Base-by-base conservation (phyloP, 164 flowering plant genomes). In the Hamamelis virginiana region DNA sequence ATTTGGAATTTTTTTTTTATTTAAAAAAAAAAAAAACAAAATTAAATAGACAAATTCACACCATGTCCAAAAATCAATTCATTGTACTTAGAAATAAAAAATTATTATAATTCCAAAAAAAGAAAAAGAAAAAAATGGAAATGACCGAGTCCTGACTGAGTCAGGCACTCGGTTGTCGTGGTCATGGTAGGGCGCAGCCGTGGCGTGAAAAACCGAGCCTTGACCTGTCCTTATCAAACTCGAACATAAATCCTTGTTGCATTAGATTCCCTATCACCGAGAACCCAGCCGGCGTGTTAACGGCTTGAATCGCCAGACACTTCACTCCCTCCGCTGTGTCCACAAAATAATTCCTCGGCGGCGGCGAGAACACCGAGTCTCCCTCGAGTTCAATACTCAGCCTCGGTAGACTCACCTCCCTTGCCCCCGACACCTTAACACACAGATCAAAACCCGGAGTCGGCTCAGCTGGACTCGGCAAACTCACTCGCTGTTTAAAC, bases 221-320 rank as follows among this genome's bases (percentile, higher is more conserved):
- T 11, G 86, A 82, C 72, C 74, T 64, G 46, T 80, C 90, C 64
- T 69, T 69, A 27, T 90, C 92, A 69, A 88, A 92, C 79, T 82
- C 89, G n/a, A 90, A 86, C 71, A 84, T 41, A 61, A 80, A 92
- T 4, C 94, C 94, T 72, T 92, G 96, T 59, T 90, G 97, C 91
- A 88, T 87, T n/a, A 89, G 74, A 70, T 91, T 91, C 68, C 97
- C 94, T 0, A 91, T 81, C n/a, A 92, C 87, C 48, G 90, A 77
- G 38, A 83, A 80, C 33, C 85, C 89, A 0, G 75, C 27, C 45
- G 25, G 64, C 19, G 81, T 5, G 8, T 15, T 68, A 1, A 83
- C 90, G 18, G 92, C 69, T 70, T 75, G 93, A 9, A 92, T 62
- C 50, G 94, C 96, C 80, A 90, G 33, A 74, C 97, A 92, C 76